phyloP scores from a whole-genome alignment of 495 filamentous ascomycete species.

The Tirmania nivea region DNA sequence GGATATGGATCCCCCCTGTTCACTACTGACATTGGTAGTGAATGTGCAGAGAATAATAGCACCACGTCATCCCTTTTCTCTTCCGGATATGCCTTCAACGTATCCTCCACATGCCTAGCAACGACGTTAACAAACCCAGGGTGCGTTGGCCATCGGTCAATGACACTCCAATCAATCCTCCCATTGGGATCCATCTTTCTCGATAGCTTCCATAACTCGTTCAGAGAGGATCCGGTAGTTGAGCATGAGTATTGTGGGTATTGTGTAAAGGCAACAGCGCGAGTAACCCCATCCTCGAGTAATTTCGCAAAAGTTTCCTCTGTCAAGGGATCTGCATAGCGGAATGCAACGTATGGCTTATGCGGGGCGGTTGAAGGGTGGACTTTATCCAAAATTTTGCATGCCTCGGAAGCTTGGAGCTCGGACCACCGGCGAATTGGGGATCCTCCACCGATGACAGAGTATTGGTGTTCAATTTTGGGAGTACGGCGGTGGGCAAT shows the following conservation, averaged over 20 bases:
- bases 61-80: conserved; percentile 48
- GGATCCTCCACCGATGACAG: conserved; percentile 85
- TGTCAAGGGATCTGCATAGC: conserved; percentile 51
- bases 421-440: conserved; percentile 98
- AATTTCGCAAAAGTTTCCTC: conserved; percentile 74
- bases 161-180: conserved; percentile 83
- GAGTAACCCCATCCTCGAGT: conserved; percentile 71
- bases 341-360: conserved; percentile 97
- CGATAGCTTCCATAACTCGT: conserved; percentile 94
- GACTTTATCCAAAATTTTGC: conserved; percentile 81
- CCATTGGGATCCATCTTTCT: conserved; percentile 63
- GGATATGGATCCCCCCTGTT: conserved; percentile 62
- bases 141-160: conserved; percentile 65
- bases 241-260: conserved; percentile 99
- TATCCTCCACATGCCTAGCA: conserved; percentile 69
- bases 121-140: conserved; percentile 77
- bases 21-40: conserved; percentile 80
- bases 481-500: conserved; percentile 74
- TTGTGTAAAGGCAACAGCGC: conserved; percentile 93
- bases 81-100: conserved; percentile 59
- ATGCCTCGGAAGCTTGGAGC: conserved; percentile 78
- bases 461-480: conserved; percentile 89
- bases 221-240: conserved; percentile 86
- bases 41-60: conserved; percentile 84
- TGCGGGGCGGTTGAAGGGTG: conserved; percentile 86